Evolutionary conservation across 1,139 yeast genomes (phyloP).

Genomic region (Candida buenavistaensis): DNA sequence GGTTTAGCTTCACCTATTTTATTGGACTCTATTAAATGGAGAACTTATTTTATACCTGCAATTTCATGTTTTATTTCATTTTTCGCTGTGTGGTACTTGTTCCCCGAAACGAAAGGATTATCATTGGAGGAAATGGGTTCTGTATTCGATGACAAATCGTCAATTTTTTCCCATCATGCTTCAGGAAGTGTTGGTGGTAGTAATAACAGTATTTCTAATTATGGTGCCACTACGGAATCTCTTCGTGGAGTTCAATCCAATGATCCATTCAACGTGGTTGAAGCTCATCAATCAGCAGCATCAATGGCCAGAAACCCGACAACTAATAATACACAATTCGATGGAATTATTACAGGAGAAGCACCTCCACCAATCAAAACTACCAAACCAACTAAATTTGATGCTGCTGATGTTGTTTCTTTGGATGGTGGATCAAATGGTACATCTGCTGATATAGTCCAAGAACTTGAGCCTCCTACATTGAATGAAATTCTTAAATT

Average conservation of each 20-base stretch:
- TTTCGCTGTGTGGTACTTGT: conserved; percentile 51
- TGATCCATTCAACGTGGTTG: no score
- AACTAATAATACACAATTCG: conserved; percentile 26
- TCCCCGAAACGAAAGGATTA: conserved; percentile 58
- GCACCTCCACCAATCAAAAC: conserved; percentile 17
- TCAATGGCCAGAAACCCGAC: conserved; percentile 42
- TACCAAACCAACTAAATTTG: conserved; percentile 12
- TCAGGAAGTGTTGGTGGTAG: conserved; percentile 17
- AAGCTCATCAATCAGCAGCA: conserved; percentile 33
- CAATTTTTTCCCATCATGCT: conserved; percentile 47
- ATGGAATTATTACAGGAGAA: conserved; percentile 12
- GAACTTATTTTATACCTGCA: conserved; percentile 80
- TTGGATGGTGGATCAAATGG: conserved; percentile 22
- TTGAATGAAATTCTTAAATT: conserved; percentile 31
- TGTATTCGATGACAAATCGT: conserved; percentile 48
- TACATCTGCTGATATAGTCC: conserved; percentile 24
- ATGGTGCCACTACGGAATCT: conserved; percentile 22
- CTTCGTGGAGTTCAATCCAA: neutral
- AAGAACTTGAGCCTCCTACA: conserved; percentile 42
- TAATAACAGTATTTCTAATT: conserved; percentile 12
- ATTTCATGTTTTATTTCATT: conserved; percentile 69
- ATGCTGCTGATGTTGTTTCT: conserved; percentile 20
- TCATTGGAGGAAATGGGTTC: conserved; percentile 56
- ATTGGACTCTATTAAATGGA: conserved; percentile 76
- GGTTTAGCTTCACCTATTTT: conserved; percentile 90